phyloP scores from a whole-genome alignment of 257 asterid species.

The Capsicum baccatum region DNA sequence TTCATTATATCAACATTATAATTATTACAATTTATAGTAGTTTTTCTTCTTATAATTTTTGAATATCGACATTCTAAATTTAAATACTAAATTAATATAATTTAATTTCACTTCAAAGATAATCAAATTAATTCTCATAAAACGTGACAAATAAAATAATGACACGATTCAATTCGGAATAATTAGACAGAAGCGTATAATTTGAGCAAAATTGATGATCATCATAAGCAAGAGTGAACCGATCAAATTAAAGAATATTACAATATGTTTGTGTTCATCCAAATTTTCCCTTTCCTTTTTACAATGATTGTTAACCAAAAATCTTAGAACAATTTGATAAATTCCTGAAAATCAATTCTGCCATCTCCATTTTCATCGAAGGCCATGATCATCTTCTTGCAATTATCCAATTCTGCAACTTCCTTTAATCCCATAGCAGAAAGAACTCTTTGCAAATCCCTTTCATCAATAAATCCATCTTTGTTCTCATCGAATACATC shows the following conservation, averaged over 20 bases:
- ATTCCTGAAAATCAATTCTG: constrained; percentile 64
- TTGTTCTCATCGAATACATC: constrained; percentile 64
- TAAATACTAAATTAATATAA: no score
- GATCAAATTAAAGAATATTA: constrained; percentile 5
- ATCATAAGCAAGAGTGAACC: not conserved
- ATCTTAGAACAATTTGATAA: constrained; percentile 42
- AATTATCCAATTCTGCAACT: constrained; percentile 54
- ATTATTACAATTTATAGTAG: no score
- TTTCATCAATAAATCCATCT: constrained; percentile 83
- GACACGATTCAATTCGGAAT: not conserved
- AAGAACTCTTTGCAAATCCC: constrained; percentile 65
- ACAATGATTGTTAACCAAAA: not conserved
- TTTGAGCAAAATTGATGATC: not conserved
- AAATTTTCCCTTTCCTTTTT: not conserved
- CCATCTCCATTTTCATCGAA: constrained; percentile 75
- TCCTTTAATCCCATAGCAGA: constrained; percentile 61
- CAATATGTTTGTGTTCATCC: not conserved
- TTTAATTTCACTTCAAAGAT: no score
- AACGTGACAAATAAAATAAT: not conserved
- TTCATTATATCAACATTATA: no score
- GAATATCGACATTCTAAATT: no score
- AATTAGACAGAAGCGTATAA: not conserved
- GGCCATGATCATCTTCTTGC: constrained; percentile 67
- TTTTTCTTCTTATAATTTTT: no score
- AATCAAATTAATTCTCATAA: no score